A percentile compares a stretch with the other conserved stretches of the same genome.
These are phyloP conservation scores for Pseudogymnoascus sp. DNA, from an alignment of 2,329 filamentous ascomycete species.

Conservation along the genomic window DNA sequence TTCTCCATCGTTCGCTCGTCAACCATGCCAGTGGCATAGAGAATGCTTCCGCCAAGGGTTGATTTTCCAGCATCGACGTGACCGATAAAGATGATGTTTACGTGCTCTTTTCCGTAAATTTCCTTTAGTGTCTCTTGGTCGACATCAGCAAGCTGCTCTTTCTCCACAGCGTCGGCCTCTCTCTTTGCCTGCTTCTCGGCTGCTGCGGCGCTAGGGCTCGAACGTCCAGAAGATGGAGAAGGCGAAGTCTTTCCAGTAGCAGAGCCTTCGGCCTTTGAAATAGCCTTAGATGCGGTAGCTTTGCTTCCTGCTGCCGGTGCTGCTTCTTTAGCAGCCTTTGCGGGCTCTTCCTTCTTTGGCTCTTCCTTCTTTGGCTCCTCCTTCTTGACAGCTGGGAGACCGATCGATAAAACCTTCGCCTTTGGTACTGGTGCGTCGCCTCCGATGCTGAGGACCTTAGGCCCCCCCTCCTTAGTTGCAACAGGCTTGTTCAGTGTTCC, in stretches of 20 bases:
- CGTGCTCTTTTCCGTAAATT: conserved; percentile 86
- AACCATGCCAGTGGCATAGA: conserved; percentile 97
- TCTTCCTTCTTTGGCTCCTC: conserved; percentile 41
- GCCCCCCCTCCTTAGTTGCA: conserved; percentile 46
- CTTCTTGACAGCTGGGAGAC: conserved; percentile 48
- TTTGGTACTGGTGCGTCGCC: conserved; percentile 42
- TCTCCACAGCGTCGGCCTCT: conserved; percentile 74
- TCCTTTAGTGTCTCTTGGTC: conserved; percentile 83
- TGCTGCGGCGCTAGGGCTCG: conserved; percentile 61
- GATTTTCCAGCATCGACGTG: conserved; percentile 99
- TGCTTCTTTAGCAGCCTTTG: conserved; percentile 40
- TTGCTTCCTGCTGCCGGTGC: conserved; percentile 63
- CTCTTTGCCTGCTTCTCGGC: conserved; percentile 48
- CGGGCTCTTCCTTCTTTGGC: conserved; percentile 34
- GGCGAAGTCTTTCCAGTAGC: conserved; percentile 68
- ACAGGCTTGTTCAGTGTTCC: conserved; percentile 41
- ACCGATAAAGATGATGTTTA: conserved; percentile 96
- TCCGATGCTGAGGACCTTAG: conserved; percentile 58
- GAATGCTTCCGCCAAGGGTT: conserved; percentile 85
- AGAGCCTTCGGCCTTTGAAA: conserved; percentile 70
- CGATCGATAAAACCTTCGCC: conserved; percentile 70
- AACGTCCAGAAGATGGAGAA: conserved; percentile 73
- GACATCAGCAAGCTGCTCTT: conserved; percentile 62
- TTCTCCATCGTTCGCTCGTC: conserved; percentile 98
- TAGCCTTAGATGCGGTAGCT: conserved; percentile 77